A percentile compares a stretch with the other conserved stretches of the same genome.
These are phyloP conservation scores for Centaurea solstitialis DNA, from an alignment of 129 eudicot species.

Conservation along the genomic window DNA sequence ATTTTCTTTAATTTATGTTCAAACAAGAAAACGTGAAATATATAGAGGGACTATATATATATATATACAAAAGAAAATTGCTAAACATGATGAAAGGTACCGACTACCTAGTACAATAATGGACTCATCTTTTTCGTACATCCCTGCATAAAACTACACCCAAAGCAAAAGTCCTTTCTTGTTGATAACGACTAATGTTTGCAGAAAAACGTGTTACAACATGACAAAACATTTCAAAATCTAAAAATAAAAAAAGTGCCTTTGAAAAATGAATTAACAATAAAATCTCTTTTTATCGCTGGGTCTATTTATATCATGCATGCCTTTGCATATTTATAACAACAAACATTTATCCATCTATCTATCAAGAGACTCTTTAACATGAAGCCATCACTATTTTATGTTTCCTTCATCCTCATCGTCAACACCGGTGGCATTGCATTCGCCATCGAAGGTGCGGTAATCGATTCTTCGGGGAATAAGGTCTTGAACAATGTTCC, in stretches of 20 bases:
- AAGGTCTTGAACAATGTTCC: not conserved
- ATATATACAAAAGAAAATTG: not conserved
- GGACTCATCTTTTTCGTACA: not conserved
- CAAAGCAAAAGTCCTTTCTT: not conserved
- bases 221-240: not conserved
- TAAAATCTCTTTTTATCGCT: not conserved
- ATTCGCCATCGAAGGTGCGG: not conserved
- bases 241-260: no score
- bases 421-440: not conserved
- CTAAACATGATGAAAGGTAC: not conserved
- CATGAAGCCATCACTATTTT: not conserved
- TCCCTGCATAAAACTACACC: not conserved
- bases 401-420: not conserved
- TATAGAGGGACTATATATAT: not conserved
- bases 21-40: not conserved
- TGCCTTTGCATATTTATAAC: not conserved
- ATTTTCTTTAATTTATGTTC: not conserved
- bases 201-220: not conserved
- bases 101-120: no score
- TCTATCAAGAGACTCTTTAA: not conserved
- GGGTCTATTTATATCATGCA: not conserved
- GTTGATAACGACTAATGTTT: not conserved
- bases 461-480: not conserved
- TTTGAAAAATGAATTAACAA: not conserved
- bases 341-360: not conserved